phyloP scores from a whole-genome alignment of 1,139 yeast species.

The Yueomyces sp. region DNA sequence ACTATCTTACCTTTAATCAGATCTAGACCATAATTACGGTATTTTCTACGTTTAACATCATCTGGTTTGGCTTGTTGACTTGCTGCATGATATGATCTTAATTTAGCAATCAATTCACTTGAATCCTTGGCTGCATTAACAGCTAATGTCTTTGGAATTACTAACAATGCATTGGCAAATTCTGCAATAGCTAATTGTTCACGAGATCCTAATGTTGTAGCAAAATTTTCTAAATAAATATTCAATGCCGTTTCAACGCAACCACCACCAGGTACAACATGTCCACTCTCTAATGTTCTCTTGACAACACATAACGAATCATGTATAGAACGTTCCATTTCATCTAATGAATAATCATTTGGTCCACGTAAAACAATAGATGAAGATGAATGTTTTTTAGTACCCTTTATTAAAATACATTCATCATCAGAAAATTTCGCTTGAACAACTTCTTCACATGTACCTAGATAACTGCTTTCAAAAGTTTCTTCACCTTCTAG shows the following conservation, averaged over 20 bases:
- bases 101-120: constrained; percentile 83
- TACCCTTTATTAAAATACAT: constrained; percentile 88
- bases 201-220: constrained; percentile 94
- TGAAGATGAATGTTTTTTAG: constrained; percentile 84
- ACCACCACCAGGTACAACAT: constrained; percentile 98
- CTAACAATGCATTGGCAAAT: constrained; percentile 79
- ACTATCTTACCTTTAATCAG: constrained; percentile 83
- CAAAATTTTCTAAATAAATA: constrained; percentile 90
- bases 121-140: constrained; percentile 97
- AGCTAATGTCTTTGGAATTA: constrained; percentile 94
- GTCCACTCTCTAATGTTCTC: constrained; percentile 89
- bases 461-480: constrained; percentile 75
- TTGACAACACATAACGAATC: constrained; percentile 93
- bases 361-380: constrained; percentile 93
- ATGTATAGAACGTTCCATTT: constrained; percentile 94
- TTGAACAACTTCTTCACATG: constrained; percentile 87
- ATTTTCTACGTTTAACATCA: constrained; percentile 71
- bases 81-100: constrained; percentile 94
- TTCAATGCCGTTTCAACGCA: constrained; percentile 95
- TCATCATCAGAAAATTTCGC: constrained; percentile 92
- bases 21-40: constrained; percentile 87
- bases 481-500: constrained; percentile 97
- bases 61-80: constrained; percentile 76
- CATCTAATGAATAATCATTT: constrained; percentile 91
- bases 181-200: constrained; percentile 98